Percentiles rank a stretch among this genome's conserved stretches.
Evolutionary conservation across 2,329 filamentous ascomycete species (phyloP).

Genomic region (Microcyclosporella mali): DNA sequence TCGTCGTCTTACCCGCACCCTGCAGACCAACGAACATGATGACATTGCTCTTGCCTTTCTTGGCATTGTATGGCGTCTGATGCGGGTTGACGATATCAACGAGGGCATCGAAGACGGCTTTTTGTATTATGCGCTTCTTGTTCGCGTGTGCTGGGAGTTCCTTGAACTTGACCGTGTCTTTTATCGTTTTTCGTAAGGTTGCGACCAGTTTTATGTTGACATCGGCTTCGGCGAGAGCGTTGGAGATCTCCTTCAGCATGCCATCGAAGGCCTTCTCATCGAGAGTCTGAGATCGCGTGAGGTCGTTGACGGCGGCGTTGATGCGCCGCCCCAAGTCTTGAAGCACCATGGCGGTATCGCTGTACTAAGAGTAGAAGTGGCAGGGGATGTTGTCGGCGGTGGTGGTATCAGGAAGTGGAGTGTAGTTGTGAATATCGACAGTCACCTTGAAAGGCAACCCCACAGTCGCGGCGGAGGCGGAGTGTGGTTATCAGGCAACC

Average conservation of each 20-base stretch:
- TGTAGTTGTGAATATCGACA: conserved; percentile 1
- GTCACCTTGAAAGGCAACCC: not conserved
- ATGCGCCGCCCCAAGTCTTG: conserved; percentile 98
- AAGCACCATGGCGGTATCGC: conserved; percentile 89
- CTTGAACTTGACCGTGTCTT: conserved; percentile 85
- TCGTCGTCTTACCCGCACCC: conserved; percentile 95
- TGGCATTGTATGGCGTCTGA: conserved; percentile 89
- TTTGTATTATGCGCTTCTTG: conserved; percentile 97
- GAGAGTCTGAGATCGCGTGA: conserved; percentile 85
- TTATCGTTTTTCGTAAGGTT: conserved; percentile 87
- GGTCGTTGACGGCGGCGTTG: conserved; percentile 88
- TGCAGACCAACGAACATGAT: conserved; percentile 99
- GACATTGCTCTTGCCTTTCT: conserved; percentile 91
- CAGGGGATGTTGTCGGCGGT: conserved; percentile 14
- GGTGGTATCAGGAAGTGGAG: not conserved
- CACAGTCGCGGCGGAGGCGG: not conserved
- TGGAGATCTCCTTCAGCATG: conserved; percentile 98
- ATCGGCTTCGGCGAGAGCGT: conserved; percentile 90
- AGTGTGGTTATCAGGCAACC: too few relatives aligned
- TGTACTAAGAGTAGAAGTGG: conserved; percentile 3
- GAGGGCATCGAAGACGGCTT: conserved; percentile 94
- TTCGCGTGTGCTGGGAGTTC: conserved; percentile 86
- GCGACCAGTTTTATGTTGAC: conserved; percentile 94
- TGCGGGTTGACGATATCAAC: conserved; percentile 94
- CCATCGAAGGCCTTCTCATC: conserved; percentile 98